Base-by-base conservation (phyloP, 2,329 filamentous ascomycete species). In the Apiospora hydei region DNA sequence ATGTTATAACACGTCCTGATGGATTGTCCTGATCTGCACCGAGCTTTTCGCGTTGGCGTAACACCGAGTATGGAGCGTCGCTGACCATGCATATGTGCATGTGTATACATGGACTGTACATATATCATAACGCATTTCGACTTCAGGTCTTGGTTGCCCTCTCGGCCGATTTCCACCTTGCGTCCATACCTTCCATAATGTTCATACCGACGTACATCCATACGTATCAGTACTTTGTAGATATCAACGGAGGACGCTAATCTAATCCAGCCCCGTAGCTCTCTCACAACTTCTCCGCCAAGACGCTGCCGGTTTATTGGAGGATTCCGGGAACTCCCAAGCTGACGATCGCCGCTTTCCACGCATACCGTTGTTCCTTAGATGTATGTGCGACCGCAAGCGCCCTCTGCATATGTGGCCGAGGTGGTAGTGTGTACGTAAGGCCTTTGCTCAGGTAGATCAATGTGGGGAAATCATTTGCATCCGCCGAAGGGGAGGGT, bases 81-180 rank as follows among this genome's bases (percentile, higher is more conserved):
- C 34, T 64, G 57, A 64, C 57, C 57, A 41, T 24, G 34, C 57
- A 64, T 38, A 21, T 51, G 4, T 24, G 34, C 57, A 38, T 38
- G 34, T 38, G 34, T 38, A 38, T 38, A 38, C 34, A 38, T 38
- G 7, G 5, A 38, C 34, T 38, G 34, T 6, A 38, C 14, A 41
- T n/a, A 49, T 11, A 49, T n/a, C 46, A 49, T n/a, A n/a, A 41
- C 57, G 34, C 57, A 41, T 24, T 64, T 41, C 57, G 34, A 34
- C n/a, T 11, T 41, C 57, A 34, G 57, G 57, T 38, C 2, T 38
- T 38, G n/a, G 8, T 64, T 41, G 57, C 34, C 41, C 57, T 41
- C 57, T 64, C 57, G 57, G 57, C 57, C 57, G 57, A 8, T 41
- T 64, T 41, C n/a, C 34, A 18, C 34, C 57, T 41, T 41, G 53